Base-by-base conservation (phyloP, 2,329 filamentous ascomycete species). In the Dendryphion nanum region DNA sequence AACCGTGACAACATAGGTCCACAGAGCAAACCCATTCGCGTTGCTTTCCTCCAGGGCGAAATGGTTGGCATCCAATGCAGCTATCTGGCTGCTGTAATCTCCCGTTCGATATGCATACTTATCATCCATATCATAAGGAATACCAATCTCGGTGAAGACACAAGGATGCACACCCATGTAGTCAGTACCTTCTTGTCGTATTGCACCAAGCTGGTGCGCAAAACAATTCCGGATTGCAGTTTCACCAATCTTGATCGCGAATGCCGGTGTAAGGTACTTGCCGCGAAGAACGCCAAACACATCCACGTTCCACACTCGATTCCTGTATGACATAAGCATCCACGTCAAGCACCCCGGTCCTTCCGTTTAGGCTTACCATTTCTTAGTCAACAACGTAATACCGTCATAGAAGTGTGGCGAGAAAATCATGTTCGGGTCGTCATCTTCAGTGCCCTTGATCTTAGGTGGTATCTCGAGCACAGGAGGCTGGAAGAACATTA, bases 81-180 rank as follows among this genome's bases (percentile, higher is more conserved):
- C 82, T 21, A 85, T 86, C 63, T 98, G 93, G 55, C 88, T 95
- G 30, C 86, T 85, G 67, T 95, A 98, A 64, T 98, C 87, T 6
- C 94, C 93, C 5, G 89, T 95, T 67, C 89, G 87, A 69, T 98
- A 98, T 1, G 93, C 93, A 57, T 93, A 77, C 67, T 95, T 90
- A 50, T 95, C 83, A 58, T 98, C 91, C 94, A 98, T 97, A 61
- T 98, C 93, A 61, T 95, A 98, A 0, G 93, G 93, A 41, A 98
- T 96, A 6, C 93, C 93, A 56, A 97, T 97, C 61, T 98, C 93
- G 1, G 89, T 94, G 64, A 96, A 81, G 4, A 98, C 69, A 52
- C 89, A 89, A 0, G 93, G 93, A 53, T 94, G 90, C 16, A 86
- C 81, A 15, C 93, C 93, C 73, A 89, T 88, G 42, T 89, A 82